Evolutionary conservation across 108 stramenopile species (phyloP).

Genomic region (Nannochloropsis salina): DNA sequence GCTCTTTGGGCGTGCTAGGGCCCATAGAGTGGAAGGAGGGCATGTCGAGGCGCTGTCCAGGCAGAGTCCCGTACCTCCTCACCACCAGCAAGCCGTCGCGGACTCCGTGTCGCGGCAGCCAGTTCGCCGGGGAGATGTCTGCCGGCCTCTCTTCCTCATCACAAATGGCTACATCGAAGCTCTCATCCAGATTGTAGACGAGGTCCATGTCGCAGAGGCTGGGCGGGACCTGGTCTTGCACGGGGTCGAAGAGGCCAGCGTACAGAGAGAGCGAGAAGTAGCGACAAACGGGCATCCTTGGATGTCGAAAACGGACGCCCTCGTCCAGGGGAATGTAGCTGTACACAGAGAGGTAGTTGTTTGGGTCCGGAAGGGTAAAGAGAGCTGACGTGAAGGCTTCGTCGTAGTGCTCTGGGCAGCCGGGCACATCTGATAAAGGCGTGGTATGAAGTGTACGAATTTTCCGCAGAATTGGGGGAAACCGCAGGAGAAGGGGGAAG

Average conservation of each 20-base stretch:
- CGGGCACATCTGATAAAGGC: background rate
- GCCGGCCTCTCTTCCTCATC: conserved; percentile 11
- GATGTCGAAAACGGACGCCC: background rate
- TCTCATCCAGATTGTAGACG: background rate
- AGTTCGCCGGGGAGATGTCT: background rate
- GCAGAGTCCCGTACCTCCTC: background rate
- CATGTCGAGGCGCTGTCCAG: background rate
- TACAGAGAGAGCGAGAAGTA: background rate
- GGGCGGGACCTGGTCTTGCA: conserved; percentile 4
- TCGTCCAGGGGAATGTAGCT: background rate
- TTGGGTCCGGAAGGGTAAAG: background rate
- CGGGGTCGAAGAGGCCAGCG: conserved; percentile 1
- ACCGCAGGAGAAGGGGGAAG: background rate
- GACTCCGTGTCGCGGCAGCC: background rate
- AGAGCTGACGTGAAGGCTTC: background rate
- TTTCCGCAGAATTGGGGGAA: background rate
- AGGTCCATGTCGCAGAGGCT: background rate
- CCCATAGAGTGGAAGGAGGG: conserved; percentile 7
- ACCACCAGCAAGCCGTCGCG: background rate
- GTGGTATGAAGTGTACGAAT: background rate
- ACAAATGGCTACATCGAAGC: conserved; percentile 2
- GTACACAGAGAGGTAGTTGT: background rate
- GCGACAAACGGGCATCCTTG: background rate
- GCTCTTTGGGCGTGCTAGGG: background rate
- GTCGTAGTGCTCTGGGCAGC: conserved; percentile 19